Evolutionary conservation across 2,329 filamentous ascomycete species (phyloP), one percentile per base, ranked within the genome.

Genomic region (Colletotrichum noveboracense): DNA sequence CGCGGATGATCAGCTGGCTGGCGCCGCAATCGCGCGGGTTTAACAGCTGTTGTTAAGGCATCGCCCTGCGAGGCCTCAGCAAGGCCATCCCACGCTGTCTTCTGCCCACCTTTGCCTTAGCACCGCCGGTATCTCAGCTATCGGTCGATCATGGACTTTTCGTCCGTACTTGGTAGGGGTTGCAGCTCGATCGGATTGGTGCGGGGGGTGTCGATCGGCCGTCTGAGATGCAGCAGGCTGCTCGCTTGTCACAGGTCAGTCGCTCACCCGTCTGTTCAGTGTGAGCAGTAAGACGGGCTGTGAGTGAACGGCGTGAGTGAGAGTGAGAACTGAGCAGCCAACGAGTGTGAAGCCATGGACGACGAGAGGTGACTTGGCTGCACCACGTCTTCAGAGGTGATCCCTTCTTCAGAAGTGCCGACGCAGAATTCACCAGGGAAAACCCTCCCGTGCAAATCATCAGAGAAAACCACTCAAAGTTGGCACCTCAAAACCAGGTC

Each of bases 1-100:
- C 18, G 66, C 76, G 73, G 76, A 76, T 77, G 76, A 77, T 77
- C 73, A 77, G 69, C 76, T 77, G 76, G 64, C 55, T 68, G 72
- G 75, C 62, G 73, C 75, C 64, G 73, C 67, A 76, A 38, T 64
- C 28, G 65, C 64, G 73, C 30, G 66, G 65, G 61, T 75, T 52
- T 75, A 68, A 65, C 69, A 72, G 62, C 38, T 67, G 30, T 14
- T 67, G 38, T 67, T 56, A 64, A 75, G 68, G 38, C 73, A 67
- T 68, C 26, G 70, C 69, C 73, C 58, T 72, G 73, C 56, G 68
- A 72, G 61, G 16, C 36, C 68, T 66, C 60, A 66, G 48, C 48
- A 71, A 38, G 67, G 60, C 72, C 52, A 52, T 65, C 67, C 68
- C 14, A 6, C 38, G 48, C 65, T 48, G 52, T 66, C 30, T 26